Evolutionary conservation across 2,329 filamentous ascomycete species (phyloP), one percentile per base, ranked within the genome.

Genomic region (Penicillium fuscoglaucum): DNA sequence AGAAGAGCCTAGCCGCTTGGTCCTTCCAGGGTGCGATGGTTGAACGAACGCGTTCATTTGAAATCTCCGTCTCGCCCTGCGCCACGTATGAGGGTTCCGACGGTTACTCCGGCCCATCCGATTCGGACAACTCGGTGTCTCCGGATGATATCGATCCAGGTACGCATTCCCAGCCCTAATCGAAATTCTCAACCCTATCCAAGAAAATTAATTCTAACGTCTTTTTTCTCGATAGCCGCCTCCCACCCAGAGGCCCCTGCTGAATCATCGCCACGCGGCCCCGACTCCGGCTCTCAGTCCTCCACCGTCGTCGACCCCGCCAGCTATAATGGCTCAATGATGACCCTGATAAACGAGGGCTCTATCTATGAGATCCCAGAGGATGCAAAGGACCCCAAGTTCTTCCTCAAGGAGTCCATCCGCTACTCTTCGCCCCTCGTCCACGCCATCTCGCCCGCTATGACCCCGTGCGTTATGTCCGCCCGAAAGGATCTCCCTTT

Each of bases 1-100:
- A 78, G 62, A 73, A 75, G 43, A 71, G 61, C 35, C 62, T 82
- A 47, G 75, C 76, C 13, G 74, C 77, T 12, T 82, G 79, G 72
- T 76, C 76, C 9, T 79, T 81, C 52, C 70, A 70, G 10, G 66
- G 67, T 12, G 73, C 75, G 10, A 72, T 67, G 54, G 69, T 61
- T 15, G 70, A 73, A 37, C 71, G 76, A 44, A 62, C 63, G 28
- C 72, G 74, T 55, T 74, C 76, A 0, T 58, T 70, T 17, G 73
- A 75, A 43, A 61, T 74, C 8, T 70, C 76, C 10, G 60, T 78
- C 15, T 78, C 76, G 31, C 77, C 77, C 12, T 73, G 67, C 56
- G 66, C 71, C 50, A 71, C 72, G 6, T 54, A 65, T 66, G 47
- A 68, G 24, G 17, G 31, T 12, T 46, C 26, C 13, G 51, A n/a